These are phyloP conservation scores for Wickerhamomyces sp. DNA, from an alignment of 1,139 yeast genomes.

Conservation along the genomic window DNA sequence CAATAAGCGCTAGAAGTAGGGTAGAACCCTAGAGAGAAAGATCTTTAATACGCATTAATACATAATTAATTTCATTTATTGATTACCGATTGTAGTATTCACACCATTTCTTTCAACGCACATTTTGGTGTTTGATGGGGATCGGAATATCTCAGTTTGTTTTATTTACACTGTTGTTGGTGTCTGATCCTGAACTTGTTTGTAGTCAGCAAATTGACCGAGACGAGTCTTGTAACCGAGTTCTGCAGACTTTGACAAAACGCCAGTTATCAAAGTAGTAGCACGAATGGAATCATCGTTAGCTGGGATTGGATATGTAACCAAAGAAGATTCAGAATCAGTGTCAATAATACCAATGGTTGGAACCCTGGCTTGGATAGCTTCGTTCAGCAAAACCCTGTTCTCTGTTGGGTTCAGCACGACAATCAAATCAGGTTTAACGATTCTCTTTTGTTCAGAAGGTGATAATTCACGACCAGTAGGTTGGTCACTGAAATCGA, in stretches of 20 bases:
- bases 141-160: no score
- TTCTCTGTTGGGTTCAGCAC: conserved; percentile 86
- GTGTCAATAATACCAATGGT: conserved; percentile 94
- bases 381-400: conserved; percentile 76
- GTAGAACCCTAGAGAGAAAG: no score
- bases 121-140: no score
- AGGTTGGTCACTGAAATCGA: conserved; percentile 57
- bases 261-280: conserved; percentile 72
- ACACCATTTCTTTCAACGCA: no score
- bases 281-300: conserved; percentile 92
- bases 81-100: no score
- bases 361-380: conserved; percentile 78
- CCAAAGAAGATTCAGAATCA: conserved; percentile 82
- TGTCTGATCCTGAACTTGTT: no score
- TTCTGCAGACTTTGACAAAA: conserved; percentile 80
- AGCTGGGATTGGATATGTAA: conserved; percentile 93
- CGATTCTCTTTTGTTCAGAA: conserved; percentile 38
- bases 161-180: conserved; percentile 1
- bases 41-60: no score
- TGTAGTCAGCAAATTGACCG: conserved; percentile 6
- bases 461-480: conserved; percentile 52
- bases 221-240: conserved; percentile 51
- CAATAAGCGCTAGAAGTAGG: conserved; percentile 5
- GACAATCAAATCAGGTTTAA: conserved; percentile 87
- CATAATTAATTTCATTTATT: no score